A percentile compares a stretch with the other conserved stretches of the same genome.
Conservation (phyloP, 1,284 basidiomycete species). For the Marasmius sp. region DNA sequence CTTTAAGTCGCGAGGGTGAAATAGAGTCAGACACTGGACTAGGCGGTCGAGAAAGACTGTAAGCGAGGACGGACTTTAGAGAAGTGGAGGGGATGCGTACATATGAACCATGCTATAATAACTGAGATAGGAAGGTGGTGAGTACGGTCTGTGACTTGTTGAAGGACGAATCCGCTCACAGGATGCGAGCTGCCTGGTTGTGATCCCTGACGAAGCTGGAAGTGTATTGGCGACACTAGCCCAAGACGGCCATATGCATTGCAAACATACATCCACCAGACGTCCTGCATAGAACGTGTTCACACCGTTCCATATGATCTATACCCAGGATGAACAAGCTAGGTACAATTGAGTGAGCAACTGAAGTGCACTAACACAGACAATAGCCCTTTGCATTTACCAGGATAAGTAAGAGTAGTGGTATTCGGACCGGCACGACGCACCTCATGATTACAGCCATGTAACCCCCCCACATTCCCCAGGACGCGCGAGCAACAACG, state of each 20-base stretch:
- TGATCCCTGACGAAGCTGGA: constrained; percentile 19
- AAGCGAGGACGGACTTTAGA: neutral
- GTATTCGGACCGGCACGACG: neutral
- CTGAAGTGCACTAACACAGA: constrained; percentile 18
- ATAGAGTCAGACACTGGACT: constrained; percentile 14
- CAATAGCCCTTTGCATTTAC: constrained; percentile 14
- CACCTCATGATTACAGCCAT: constrained; percentile 22
- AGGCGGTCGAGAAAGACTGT: neutral
- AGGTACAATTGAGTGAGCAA: constrained; percentile 9
- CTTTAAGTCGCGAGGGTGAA: constrained; percentile 18
- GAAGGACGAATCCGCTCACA: constrained; percentile 14
- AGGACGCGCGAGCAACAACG: constrained; percentile 12
- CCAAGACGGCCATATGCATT: constrained; percentile 23
- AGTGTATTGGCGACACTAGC: constrained; percentile 19
- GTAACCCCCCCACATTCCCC: constrained; percentile 23
- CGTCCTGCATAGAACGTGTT: constrained; percentile 24
- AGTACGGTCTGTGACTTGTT: constrained; percentile 11
- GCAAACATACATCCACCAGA: constrained; percentile 16
- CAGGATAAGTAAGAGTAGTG: neutral
- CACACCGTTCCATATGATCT: constrained; percentile 26
- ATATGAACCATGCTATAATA: constrained; percentile 14
- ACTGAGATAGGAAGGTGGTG: constrained; percentile 3
- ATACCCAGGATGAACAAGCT: constrained; percentile 5
- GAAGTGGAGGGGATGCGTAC: neutral
- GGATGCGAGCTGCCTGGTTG: constrained; percentile 16